These are phyloP conservation scores for Magnolia sinica DNA, from an alignment of 164 flowering plant genomes.

Conservation along the genomic window DNA sequence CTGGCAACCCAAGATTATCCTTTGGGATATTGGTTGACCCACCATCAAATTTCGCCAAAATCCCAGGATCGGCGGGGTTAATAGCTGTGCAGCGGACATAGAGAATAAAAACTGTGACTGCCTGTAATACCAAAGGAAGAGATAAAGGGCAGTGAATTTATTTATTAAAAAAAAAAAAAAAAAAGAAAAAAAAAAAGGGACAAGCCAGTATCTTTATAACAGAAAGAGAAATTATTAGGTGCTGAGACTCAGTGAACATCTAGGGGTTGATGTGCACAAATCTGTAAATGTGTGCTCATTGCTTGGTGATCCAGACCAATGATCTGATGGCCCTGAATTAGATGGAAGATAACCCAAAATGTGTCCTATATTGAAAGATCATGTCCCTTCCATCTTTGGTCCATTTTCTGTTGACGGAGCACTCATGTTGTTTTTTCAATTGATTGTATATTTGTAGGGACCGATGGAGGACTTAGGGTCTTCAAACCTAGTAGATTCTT, in stretches of 20 bases:
- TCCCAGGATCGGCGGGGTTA: conserved; percentile 96
- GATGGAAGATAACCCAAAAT: neutral
- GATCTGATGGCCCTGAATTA: neutral
- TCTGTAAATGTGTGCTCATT: neutral
- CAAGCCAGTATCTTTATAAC: neutral
- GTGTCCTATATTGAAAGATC: neutral
- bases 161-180: too few species aligned
- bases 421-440: neutral
- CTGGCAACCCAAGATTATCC: conserved; percentile 26
- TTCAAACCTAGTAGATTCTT: too few species aligned
- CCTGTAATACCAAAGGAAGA: conserved; percentile 45
- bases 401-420: neutral
- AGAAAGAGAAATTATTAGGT: neutral
- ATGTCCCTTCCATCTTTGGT: neutral
- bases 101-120: conserved; percentile 78
- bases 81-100: conserved; percentile 92
- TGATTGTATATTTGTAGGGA: neutral
- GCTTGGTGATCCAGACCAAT: neutral
- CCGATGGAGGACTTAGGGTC: neutral
- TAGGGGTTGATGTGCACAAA: neutral
- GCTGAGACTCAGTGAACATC: neutral
- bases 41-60: conserved; percentile 50
- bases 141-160: too few species aligned
- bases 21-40: conserved; percentile 17
- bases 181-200: neutral